Evolutionary conservation across 2,329 filamentous ascomycete genomes (phyloP), one percentile per base, ranked within the genome.

Genomic region (Ophiostoma quercus): DNA sequence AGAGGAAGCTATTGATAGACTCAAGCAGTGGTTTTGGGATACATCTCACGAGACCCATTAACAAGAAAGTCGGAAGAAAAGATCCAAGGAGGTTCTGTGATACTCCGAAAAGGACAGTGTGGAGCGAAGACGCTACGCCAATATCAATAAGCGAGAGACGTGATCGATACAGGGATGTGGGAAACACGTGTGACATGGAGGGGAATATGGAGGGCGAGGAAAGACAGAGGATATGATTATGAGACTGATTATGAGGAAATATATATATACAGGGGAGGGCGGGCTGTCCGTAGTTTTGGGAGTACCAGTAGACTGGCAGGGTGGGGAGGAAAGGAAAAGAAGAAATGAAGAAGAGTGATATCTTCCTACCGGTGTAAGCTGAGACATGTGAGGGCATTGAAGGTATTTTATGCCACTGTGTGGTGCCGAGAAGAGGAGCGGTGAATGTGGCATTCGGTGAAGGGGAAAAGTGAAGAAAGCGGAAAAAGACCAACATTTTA

Each of bases 91-190:
- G 51, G 9, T 57, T 25, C 9, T 57, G 3, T 25, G 51, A 57
- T 25, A 6, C 57, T 70, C 69, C 66, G 3, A 57, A 70, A 70
- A 47, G 37, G 69, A 66, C 29, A 70, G 66, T 70, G 66, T 70
- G 69, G 69, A 70, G 66, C 69, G 66, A 70, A 54, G 12, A 65
- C 65, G 65, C 66, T 51, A 66, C 63, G 43, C 51, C 39, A 51
- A 32, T 22, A 62, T 16, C 25, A 62, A 32, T 62, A 62, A 62
- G 57, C 57, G 57, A 62, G 57, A 62, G 57, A 62, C 57, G 57
- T 62, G 57, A 62, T 62, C 63, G 65, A 51, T 37, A 63, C 29
- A 57, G 29, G 60, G 60, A 63, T 57, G 11, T 29, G 51, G 22
- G 51, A 57, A 16, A 22, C 22, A 57, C 51, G n/a, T 57, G 51